These are phyloP conservation scores for Rhodotorula graminis DNA, from an alignment of 768 basidiomycete species.

Conservation along the genomic window DNA sequence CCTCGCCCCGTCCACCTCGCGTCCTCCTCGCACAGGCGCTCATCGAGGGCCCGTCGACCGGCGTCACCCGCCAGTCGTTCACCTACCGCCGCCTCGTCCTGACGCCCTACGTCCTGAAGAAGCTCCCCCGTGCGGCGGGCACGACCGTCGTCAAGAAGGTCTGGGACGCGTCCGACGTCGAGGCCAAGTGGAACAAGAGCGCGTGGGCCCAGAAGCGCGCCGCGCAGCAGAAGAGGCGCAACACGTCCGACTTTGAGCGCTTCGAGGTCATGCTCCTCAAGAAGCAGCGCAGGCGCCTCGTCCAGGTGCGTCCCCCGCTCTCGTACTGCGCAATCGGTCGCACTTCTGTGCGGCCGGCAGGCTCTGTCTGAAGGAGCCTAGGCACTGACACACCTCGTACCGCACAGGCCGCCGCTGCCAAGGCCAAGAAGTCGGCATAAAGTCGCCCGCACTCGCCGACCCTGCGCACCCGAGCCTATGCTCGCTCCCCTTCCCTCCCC, in stretches of 20 bases:
- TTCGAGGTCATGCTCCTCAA: slow-evolving; percentile 83
- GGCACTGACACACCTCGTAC: background rate
- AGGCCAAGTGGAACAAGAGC: slow-evolving; percentile 83
- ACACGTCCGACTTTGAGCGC: slow-evolving; percentile 82
- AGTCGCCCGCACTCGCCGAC: background rate
- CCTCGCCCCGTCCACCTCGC: no score
- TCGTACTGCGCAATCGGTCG: no score
- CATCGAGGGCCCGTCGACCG: slow-evolving; percentile 86
- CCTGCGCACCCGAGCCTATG: background rate
- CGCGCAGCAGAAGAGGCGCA: slow-evolving; percentile 66
- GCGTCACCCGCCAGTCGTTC: slow-evolving; percentile 85
- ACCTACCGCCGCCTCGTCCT: slow-evolving; percentile 89
- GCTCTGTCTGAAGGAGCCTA: background rate
- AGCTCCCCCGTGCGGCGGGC: slow-evolving; percentile 81
- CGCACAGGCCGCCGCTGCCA: slow-evolving; percentile 32
- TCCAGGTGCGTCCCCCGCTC: slow-evolving; percentile 12
- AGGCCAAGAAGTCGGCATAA: slow-evolving; percentile 40
- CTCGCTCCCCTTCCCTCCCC: no score
- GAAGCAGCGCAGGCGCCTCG: slow-evolving; percentile 62
- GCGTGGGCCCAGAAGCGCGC: slow-evolving; percentile 82
- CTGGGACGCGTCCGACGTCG: slow-evolving; percentile 74
- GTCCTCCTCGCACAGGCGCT: no score
- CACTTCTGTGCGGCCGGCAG: background rate
- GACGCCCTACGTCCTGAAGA: slow-evolving; percentile 73
- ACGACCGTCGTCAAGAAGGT: slow-evolving; percentile 76